Conservation (phyloP, 2,329 filamentous ascomycete species). For the Davidsoniella neocaledoniae region DNA sequence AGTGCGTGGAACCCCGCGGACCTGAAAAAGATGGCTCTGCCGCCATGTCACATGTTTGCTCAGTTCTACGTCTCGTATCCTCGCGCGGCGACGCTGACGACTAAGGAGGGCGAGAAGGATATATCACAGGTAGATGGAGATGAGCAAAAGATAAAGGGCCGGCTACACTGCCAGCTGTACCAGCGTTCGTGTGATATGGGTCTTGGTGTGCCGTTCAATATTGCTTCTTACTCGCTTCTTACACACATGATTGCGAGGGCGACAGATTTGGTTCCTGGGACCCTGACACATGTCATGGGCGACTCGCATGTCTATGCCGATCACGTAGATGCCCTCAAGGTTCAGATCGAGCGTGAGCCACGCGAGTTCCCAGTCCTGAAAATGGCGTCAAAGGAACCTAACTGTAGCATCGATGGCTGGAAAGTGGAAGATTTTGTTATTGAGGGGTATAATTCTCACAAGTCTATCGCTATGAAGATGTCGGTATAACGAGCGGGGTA, state of each 20-base stretch:
- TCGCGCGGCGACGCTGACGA: constrained; percentile 13
- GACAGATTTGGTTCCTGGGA: constrained; percentile 69
- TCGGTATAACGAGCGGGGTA: constrained; percentile 43
- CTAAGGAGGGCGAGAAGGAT: constrained; percentile 13
- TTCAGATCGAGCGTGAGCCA: constrained; percentile 67
- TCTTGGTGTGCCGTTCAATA: constrained; percentile 93
- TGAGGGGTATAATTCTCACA: constrained; percentile 77
- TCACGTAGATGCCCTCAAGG: constrained; percentile 71
- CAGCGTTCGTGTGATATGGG: constrained; percentile 96
- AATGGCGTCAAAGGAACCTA: constrained; percentile 44
- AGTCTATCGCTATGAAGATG: constrained; percentile 96
- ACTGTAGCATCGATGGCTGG: constrained; percentile 79
- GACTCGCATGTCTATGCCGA: constrained; percentile 95
- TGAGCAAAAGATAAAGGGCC: constrained; percentile 39
- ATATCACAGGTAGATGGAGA: constrained; percentile 4
- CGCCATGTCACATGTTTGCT: constrained; percentile 94
- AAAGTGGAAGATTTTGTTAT: constrained; percentile 74
- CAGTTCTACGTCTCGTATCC: constrained; percentile 86
- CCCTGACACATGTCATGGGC: constrained; percentile 87
- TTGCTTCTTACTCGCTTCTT: constrained; percentile 80
- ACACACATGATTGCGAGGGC: constrained; percentile 91
- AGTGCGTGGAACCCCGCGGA: constrained; percentile 89
- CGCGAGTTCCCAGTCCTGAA: constrained; percentile 63
- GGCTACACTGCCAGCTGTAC: constrained; percentile 77
- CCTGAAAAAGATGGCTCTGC: constrained; percentile 72